Evolutionary conservation across 148 eudicot genomes (phyloP).

Genomic region (Chenopodium berlandieri): DNA sequence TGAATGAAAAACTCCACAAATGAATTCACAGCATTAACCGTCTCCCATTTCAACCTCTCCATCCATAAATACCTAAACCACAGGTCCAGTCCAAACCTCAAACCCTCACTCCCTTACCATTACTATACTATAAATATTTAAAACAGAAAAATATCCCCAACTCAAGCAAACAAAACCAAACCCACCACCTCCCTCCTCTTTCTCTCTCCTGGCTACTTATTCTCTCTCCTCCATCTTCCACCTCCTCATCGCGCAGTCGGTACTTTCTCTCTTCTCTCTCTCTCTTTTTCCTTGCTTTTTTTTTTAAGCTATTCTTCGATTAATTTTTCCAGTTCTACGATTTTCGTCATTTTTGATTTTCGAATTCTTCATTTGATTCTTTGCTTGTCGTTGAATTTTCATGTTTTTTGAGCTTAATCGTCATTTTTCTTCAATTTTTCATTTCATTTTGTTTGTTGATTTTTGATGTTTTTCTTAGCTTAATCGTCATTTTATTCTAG

Average conservation of each 20-base stretch:
- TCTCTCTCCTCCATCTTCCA: not conserved
- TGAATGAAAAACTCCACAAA: too few species aligned
- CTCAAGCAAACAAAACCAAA: not conserved
- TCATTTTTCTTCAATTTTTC: too few species aligned
- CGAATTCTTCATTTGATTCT: not conserved
- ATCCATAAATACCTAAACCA: too few species aligned
- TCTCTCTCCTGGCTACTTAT: not conserved
- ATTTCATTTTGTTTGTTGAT: too few species aligned
- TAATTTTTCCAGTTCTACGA: not conserved
- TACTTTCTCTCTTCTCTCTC: conserved; percentile 25
- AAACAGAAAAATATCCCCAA: not conserved
- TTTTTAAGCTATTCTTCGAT: conserved; percentile 10
- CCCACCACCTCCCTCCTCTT: conserved; percentile 4
- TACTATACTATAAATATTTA: not conserved
- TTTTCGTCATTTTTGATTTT: not conserved
- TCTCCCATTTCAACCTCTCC: not conserved
- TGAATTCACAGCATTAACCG: not conserved
- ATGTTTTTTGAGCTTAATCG: too few species aligned
- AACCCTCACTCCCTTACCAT: not conserved
- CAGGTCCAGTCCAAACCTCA: not conserved
- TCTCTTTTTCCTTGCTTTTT: conserved; percentile 2
- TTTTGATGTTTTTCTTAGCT: too few species aligned
- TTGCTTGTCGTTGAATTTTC: not conserved
- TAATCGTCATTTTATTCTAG: not conserved
- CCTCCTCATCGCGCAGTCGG: conserved; percentile 21